Base-by-base conservation (phyloP, 108 stramenopile genomes). In the Epithemia pelagica region DNA sequence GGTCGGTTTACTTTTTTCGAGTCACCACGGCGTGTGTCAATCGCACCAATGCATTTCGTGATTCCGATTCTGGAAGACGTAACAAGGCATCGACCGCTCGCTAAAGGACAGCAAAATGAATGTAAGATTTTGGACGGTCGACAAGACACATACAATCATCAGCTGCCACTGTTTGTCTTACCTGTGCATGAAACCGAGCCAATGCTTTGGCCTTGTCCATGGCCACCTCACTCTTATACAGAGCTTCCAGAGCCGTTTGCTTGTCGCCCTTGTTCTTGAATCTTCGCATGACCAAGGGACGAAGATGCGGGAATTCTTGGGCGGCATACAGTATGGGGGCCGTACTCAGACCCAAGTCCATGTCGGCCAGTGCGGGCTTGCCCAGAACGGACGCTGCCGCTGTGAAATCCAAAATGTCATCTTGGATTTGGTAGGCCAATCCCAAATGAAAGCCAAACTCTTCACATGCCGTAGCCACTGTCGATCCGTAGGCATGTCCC, bases 371-470 rank as follows among this genome's bases (percentile, higher is more conserved):
- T 1, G 90, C 89, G 1, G 90, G 89, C 68, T 89, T 90, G 25
- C 89, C 93, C 59, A 96, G 65, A 7, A 91, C 88, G 59, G 83
- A 86, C 28, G 90, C 89, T 3, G 93, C 90, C 22, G 91, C 90
- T 10, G 95, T 93, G 58, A 96, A 94, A 74, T 98, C 97, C 25
- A 98, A 77, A 54, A 98, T 95, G 66, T 98, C 97, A 74, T 98
- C 97, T 68, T 96, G 90, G 58, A 98, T 94, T 68, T 98, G 97
- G 76, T 90, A 98, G 7, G 97, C 97, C 29, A 98, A 82, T 25
- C 97, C 97, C 78, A 98, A 74, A 78, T 98, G 97, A 71, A 94
- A 98, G 0, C 97, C 97, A 73, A 95, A 96, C 76, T 98, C 94
- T 82, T 98, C 97, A 58, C 95, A 96, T 0, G 95, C 95, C 7